Percentiles rank a stretch among this genome's conserved stretches.
These are phyloP conservation scores for Wickerhamiella galacta DNA, from an alignment of 805 yeast species.

Conservation along the genomic window DNA sequence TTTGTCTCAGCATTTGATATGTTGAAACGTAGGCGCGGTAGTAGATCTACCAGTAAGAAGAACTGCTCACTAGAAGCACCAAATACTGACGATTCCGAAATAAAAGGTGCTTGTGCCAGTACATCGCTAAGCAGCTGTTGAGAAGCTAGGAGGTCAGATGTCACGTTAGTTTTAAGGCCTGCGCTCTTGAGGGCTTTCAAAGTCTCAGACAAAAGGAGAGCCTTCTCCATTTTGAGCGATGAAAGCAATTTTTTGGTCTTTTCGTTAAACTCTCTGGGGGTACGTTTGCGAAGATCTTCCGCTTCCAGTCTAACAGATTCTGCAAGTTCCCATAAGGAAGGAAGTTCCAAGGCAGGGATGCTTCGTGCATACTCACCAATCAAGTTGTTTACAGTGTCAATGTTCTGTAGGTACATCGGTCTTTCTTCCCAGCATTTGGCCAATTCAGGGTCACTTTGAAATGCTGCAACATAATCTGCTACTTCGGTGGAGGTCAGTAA, in stretches of 20 bases:
- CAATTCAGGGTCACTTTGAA: slow-evolving; percentile 1
- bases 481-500: not conserved
- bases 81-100: slow-evolving; percentile 17
- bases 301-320: slow-evolving; percentile 38
- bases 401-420: slow-evolving; percentile 38
- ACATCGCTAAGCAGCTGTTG: slow-evolving; percentile 50
- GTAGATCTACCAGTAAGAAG: slow-evolving; percentile 55
- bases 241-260: slow-evolving; percentile 58
- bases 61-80: slow-evolving; percentile 35
- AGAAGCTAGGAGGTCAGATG: slow-evolving; percentile 44
- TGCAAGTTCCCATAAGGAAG: slow-evolving; percentile 39
- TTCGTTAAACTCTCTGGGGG: slow-evolving; percentile 55
- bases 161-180: slow-evolving; percentile 55
- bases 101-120: slow-evolving; percentile 36
- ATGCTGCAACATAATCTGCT: too few species aligned
- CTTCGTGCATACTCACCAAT: slow-evolving; percentile 33
- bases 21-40: slow-evolving; percentile 62
- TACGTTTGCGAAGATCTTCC: slow-evolving; percentile 49
- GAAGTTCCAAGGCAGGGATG: slow-evolving; percentile 25
- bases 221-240: slow-evolving; percentile 64
- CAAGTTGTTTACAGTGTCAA: slow-evolving; percentile 33
- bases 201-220: slow-evolving; percentile 58
- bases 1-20: slow-evolving; percentile 49
- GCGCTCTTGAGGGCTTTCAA: slow-evolving; percentile 55
- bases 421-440: slow-evolving; percentile 35